Conservation (phyloP, 306 rosid genomes). For the Lathyrus tuberosus region DNA sequence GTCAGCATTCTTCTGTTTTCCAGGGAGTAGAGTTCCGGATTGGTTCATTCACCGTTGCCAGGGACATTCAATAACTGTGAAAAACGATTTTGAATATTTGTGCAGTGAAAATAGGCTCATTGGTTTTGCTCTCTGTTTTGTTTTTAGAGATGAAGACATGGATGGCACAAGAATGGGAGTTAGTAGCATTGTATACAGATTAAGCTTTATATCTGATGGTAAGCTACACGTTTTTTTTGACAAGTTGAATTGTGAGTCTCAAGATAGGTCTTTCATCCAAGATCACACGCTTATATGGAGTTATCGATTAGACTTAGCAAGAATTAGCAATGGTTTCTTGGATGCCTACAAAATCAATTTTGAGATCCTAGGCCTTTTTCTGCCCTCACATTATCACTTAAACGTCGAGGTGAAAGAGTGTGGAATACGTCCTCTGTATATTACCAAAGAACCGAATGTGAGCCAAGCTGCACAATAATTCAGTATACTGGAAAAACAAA, state of each 20-base stretch:
- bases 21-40: slow-evolving; percentile 37
- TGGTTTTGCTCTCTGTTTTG: slow-evolving; percentile 27
- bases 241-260: slow-evolving; percentile 3
- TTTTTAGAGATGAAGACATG: not conserved
- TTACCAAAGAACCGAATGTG: not conserved
- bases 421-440: slow-evolving; percentile 14
- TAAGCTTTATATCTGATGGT: slow-evolving; percentile 16
- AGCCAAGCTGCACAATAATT: not conserved
- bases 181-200: not conserved
- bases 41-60: slow-evolving; percentile 8
- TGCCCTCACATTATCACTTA: not conserved
- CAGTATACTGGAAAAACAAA: too few species aligned
- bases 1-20: slow-evolving; percentile 23
- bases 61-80: slow-evolving; percentile 33
- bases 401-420: not conserved
- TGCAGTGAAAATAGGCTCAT: slow-evolving; percentile 1
- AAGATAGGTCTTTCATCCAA: not conserved
- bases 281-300: slow-evolving; percentile 37
- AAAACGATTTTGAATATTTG: not conserved
- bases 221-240: not conserved
- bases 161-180: too few species aligned
- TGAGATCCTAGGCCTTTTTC: not conserved
- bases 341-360: too few species aligned
- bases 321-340: too few species aligned
- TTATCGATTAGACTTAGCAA: not conserved